A percentile compares a stretch with the other conserved stretches of the same genome.
phyloP scores from a whole-genome alignment of 2,329 filamentous ascomycete genomes.

The Penicillium nordicum region DNA sequence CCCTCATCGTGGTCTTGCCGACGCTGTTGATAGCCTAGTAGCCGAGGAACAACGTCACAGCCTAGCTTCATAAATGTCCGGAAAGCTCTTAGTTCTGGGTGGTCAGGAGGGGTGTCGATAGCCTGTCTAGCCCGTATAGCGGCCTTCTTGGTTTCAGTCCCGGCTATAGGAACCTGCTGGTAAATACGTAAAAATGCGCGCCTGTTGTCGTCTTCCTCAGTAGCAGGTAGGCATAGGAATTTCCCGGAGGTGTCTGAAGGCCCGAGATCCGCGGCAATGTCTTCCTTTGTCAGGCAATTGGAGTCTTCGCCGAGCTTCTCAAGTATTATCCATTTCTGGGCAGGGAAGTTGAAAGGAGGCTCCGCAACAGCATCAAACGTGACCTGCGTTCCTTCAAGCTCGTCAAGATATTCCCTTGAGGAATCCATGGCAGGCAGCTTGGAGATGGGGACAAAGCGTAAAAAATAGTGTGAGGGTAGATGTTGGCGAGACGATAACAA shows the following conservation, averaged over 20 bases:
- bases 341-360: constrained; percentile 4
- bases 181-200: constrained; percentile 6
- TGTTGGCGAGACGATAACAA: no score
- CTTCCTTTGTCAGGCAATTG: not conserved
- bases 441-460: not conserved
- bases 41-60: constrained; percentile 3
- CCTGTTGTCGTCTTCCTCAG: not conserved
- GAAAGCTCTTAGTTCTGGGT: constrained; percentile 2
- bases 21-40: constrained; percentile 4
- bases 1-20: not conserved
- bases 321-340: constrained; percentile 4
- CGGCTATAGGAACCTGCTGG: constrained; percentile 3
- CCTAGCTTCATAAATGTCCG: not conserved
- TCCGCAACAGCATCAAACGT: constrained; percentile 3
- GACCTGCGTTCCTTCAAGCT: constrained; percentile 2
- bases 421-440: constrained; percentile 1
- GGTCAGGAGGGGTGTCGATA: not conserved
- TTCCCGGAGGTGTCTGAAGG: not conserved
- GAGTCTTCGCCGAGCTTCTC: not conserved
- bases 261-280: not conserved
- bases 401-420: constrained; percentile 3
- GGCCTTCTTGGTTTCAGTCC: constrained; percentile 1
- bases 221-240: constrained; percentile 3
- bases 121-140: not conserved
- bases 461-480: not conserved